Evolutionary conservation across 345 rosid species (phyloP).

Genomic region (Populus simonii): DNA sequence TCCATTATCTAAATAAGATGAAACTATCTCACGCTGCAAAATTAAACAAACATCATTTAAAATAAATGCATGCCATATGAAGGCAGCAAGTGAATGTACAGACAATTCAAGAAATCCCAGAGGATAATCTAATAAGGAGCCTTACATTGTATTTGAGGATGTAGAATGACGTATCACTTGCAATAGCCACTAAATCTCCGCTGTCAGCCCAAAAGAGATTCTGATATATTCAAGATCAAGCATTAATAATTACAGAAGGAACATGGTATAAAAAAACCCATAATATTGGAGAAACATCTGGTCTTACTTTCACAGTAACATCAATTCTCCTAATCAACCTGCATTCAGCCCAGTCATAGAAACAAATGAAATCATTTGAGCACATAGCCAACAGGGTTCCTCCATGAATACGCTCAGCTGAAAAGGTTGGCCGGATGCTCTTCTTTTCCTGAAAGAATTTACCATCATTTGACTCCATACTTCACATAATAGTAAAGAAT

Average conservation of each 20-base stretch:
- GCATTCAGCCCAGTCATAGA: slow-evolving; percentile 99
- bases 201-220: slow-evolving; percentile 99
- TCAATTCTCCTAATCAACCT: slow-evolving; percentile 95
- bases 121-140: slow-evolving; percentile 11
- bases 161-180: slow-evolving; percentile 95
- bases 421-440: slow-evolving; percentile 90
- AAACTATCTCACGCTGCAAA: slow-evolving; percentile 85
- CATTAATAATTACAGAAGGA: neutral
- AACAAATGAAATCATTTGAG: slow-evolving; percentile 95
- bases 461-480: slow-evolving; percentile 23
- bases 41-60: slow-evolving; percentile 20
- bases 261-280: neutral
- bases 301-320: slow-evolving; percentile 93
- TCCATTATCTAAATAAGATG: slow-evolving; percentile 85
- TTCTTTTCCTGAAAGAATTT: slow-evolving; percentile 70
- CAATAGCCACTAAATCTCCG: slow-evolving; percentile 95
- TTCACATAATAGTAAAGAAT: neutral
- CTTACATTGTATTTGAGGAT: slow-evolving; percentile 90
- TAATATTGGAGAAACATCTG: slow-evolving; percentile 8
- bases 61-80: neutral
- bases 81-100: neutral
- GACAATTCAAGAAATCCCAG: slow-evolving; percentile 8
- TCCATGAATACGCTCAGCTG: slow-evolving; percentile 86
- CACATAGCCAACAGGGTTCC: slow-evolving; percentile 96
- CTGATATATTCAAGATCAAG: slow-evolving; percentile 41